These are phyloP conservation scores for Kodamaea restingae DNA, from an alignment of 805 yeast genomes.

Conservation along the genomic window DNA sequence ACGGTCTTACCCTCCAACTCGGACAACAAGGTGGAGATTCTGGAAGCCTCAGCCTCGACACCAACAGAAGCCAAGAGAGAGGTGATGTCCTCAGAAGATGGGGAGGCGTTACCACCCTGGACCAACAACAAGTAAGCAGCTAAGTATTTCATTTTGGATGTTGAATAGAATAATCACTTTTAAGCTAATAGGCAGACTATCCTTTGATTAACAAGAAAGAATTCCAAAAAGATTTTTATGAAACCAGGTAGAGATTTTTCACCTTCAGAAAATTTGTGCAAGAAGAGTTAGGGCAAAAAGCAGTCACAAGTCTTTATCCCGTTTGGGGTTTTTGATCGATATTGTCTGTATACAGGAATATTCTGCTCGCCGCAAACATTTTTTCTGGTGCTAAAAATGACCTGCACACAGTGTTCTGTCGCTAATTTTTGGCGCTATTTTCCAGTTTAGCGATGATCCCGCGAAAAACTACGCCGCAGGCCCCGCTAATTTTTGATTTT, in stretches of 20 bases:
- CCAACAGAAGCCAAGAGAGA: conserved; percentile 90
- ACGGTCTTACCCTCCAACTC: conserved; percentile 93
- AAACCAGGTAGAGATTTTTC: conserved; percentile 3
- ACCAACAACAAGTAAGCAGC: conserved; percentile 98
- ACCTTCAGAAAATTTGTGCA: conserved; percentile 1
- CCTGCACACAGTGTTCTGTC: background rate
- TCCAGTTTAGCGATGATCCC: background rate
- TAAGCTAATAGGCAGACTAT: conserved; percentile 83
- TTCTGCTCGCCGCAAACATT: background rate
- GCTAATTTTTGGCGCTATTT: background rate
- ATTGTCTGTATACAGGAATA: background rate
- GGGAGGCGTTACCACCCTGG: conserved; percentile 94
- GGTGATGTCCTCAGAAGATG: conserved; percentile 90
- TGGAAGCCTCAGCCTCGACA: conserved; percentile 89
- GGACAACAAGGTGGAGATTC: conserved; percentile 72
- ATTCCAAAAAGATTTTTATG: conserved; percentile 1
- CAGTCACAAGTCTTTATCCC: conserved; percentile 2
- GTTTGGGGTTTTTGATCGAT: background rate
- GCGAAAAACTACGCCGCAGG: background rate
- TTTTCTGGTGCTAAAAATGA: background rate
- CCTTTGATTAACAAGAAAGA: conserved; percentile 43
- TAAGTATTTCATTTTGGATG: conserved; percentile 77
- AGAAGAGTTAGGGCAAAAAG: conserved; percentile 2
- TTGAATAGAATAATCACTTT: conserved; percentile 66
- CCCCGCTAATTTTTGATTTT: background rate